phyloP scores from a whole-genome alignment of 1,139 yeast species.

The Dujonia santamariae region DNA sequence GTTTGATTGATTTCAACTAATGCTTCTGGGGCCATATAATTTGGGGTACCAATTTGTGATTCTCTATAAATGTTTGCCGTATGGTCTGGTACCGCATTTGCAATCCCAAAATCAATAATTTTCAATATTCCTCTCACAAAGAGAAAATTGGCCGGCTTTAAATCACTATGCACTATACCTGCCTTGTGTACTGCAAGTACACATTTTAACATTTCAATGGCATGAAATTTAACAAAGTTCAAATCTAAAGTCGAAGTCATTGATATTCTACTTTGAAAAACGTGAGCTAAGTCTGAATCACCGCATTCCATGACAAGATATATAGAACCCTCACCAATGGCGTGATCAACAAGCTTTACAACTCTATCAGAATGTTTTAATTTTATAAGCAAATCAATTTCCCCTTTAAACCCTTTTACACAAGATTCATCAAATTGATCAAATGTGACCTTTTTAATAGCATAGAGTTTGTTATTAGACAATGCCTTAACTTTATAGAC shows the following conservation, averaged over 20 bases:
- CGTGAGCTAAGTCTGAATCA: conserved; percentile 85
- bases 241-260: conserved; percentile 55
- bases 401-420: conserved; percentile 81
- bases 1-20: conserved; percentile 57
- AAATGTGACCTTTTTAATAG: conserved; percentile 78
- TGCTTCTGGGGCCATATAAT: conserved; percentile 98
- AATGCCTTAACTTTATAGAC: conserved; percentile 75
- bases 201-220: conserved; percentile 78
- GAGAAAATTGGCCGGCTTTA: conserved; percentile 93
- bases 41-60: conserved; percentile 92
- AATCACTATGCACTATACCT: conserved; percentile 90
- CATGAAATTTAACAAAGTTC: conserved; percentile 77
- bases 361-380: conserved; percentile 68
- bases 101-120: conserved; percentile 94
- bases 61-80: conserved; percentile 89
- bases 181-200: conserved; percentile 84
- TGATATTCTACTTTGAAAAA: conserved; percentile 56
- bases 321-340: conserved; percentile 61
- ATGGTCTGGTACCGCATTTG: conserved; percentile 90
- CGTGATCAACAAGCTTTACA: conserved; percentile 73
- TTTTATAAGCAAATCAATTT: conserved; percentile 68
- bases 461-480: conserved; percentile 57
- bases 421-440: conserved; percentile 79
- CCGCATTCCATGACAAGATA: conserved; percentile 93
- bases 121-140: conserved; percentile 83